Conservation (phyloP, 2,329 filamentous ascomycete genomes). For the Epichloe sp. region DNA sequence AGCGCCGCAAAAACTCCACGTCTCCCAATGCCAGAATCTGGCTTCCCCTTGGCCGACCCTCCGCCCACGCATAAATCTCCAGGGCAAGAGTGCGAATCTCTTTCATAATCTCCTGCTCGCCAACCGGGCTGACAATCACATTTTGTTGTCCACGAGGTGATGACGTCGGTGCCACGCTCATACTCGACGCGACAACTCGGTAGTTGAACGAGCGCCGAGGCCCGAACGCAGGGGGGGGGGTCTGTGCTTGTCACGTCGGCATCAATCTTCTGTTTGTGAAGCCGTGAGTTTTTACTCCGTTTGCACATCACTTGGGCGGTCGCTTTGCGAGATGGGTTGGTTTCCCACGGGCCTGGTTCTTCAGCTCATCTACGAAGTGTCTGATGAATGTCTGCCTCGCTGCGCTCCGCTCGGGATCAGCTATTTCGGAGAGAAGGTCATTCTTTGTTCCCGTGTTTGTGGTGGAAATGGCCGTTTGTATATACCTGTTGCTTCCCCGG, state of each 20-base stretch:
- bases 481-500: conserved; percentile 37
- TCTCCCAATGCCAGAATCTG: conserved; percentile 45
- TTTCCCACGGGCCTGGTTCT: conserved; percentile 34
- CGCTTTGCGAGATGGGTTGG: conserved; percentile 25
- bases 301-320: conserved; percentile 12
- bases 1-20: conserved; percentile 32
- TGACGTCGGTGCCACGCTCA: conserved; percentile 42
- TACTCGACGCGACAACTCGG: conserved; percentile 42
- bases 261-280: too few relatives aligned
- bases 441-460: conserved; percentile 2
- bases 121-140: conserved; percentile 22
- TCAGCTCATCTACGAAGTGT: conserved; percentile 37
- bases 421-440: conserved; percentile 6
- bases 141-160: conserved; percentile 28
- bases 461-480: too few relatives aligned
- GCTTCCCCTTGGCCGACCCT: conserved; percentile 34
- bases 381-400: conserved; percentile 24
- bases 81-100: conserved; percentile 36
- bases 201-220: conserved; percentile 26
- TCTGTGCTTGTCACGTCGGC: too few relatives aligned
- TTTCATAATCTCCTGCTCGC: conserved; percentile 21
- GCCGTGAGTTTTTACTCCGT: too few relatives aligned
- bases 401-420: conserved; percentile 18
- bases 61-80: conserved; percentile 46
- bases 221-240: too few relatives aligned